phyloP scores from a whole-genome alignment of 306 rosid species.

The Nissolia schottii region DNA sequence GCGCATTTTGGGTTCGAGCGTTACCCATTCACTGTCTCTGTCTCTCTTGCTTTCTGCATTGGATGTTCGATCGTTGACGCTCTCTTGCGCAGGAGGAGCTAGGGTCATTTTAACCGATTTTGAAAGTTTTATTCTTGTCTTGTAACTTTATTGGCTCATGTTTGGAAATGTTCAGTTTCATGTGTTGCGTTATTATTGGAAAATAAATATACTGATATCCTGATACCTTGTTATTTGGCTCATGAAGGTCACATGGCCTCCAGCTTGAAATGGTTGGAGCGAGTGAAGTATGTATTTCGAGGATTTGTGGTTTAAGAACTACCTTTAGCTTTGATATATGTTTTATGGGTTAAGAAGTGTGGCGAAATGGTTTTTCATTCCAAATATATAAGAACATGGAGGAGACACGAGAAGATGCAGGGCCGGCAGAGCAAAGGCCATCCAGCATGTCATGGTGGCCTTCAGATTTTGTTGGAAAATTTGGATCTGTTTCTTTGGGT shows the following conservation, averaged over 20 bases:
- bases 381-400: constrained; percentile 65
- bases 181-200: neutral
- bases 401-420: constrained; percentile 69
- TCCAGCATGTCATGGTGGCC: constrained; percentile 85
- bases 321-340: constrained; percentile 34
- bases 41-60: neutral
- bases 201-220: neutral
- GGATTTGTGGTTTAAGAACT: constrained; percentile 30
- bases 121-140: neutral
- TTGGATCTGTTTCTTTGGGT: constrained; percentile 81
- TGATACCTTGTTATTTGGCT: constrained; percentile 19
- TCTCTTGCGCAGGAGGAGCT: neutral
- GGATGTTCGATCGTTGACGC: neutral
- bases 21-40: neutral
- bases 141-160: constrained; percentile 8
- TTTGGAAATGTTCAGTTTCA: constrained; percentile 12
- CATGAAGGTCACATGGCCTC: constrained; percentile 59
- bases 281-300: constrained; percentile 21
- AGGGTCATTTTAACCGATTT: neutral
- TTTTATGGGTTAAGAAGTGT: constrained; percentile 62
- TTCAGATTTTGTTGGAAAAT: constrained; percentile 70
- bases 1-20: neutral
- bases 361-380: constrained; percentile 72
- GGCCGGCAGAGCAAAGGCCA: constrained; percentile 61
- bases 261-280: constrained; percentile 51